phyloP scores from a whole-genome alignment of 257 asterid species.

The Ballota nigra region DNA sequence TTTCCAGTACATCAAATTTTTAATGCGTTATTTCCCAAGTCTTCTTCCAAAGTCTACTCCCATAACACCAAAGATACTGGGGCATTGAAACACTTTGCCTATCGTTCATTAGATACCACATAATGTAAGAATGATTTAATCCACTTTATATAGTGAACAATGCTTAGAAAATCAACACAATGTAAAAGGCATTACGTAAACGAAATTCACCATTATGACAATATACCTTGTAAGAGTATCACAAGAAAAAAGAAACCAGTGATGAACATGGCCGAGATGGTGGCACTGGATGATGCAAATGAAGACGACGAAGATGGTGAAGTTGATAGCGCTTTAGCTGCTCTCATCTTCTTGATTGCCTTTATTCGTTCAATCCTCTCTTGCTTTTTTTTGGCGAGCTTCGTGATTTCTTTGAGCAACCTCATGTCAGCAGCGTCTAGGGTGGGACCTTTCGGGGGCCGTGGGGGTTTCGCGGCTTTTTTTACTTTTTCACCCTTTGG shows the following conservation, averaged over 20 bases:
- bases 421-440: constrained; percentile 59
- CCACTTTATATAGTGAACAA: not conserved
- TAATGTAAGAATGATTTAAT: not conserved
- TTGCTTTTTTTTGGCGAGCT: constrained; percentile 43
- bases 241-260: constrained; percentile 52
- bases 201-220: not conserved
- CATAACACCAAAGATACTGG: not conserved
- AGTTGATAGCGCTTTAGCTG: constrained; percentile 22
- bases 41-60: not conserved
- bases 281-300: constrained; percentile 29
- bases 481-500: constrained; percentile 26
- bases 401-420: constrained; percentile 46
- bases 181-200: not conserved
- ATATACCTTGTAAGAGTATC: constrained; percentile 61
- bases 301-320: constrained; percentile 27
- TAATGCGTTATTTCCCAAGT: not conserved
- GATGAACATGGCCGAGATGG: constrained; percentile 47
- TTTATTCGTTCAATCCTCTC: constrained; percentile 48
- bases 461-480: constrained; percentile 53
- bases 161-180: not conserved
- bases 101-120: not conserved
- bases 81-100: not conserved
- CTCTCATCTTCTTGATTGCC: constrained; percentile 45
- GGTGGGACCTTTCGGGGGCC: constrained; percentile 69
- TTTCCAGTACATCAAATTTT: too few relatives aligned